phyloP scores from a whole-genome alignment of 2,329 filamentous ascomycete species.

The Kalmusia sp. region DNA sequence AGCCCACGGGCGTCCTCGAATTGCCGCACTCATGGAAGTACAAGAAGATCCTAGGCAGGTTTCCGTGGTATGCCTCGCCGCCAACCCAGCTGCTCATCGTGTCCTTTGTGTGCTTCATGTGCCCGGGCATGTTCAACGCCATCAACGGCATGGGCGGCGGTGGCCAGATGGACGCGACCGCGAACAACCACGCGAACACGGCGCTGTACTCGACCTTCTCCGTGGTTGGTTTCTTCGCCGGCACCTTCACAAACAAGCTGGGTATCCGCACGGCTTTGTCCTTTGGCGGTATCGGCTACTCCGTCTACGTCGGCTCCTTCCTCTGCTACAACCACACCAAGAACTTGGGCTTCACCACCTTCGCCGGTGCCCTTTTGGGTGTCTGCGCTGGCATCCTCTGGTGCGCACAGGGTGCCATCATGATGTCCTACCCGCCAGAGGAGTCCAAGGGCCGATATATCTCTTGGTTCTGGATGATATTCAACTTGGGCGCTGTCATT shows the following conservation, averaged over 20 bases:
- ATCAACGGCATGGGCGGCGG: constrained; percentile 59
- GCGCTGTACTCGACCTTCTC: constrained; percentile 77
- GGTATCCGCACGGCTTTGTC: constrained; percentile 73
- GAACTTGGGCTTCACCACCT: constrained; percentile 75
- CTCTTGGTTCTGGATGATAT: constrained; percentile 92
- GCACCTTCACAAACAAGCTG: constrained; percentile 78
- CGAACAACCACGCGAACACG: constrained; percentile 71
- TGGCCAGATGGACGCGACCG: constrained; percentile 57
- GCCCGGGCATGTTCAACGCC: constrained; percentile 62
- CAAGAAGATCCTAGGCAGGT: constrained; percentile 50
- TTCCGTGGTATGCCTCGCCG: constrained; percentile 60
- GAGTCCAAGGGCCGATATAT: constrained; percentile 86
- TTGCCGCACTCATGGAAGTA: constrained; percentile 58
- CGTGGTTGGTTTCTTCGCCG: constrained; percentile 68
- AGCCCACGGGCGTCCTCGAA: constrained; percentile 37
- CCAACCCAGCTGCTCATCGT: constrained; percentile 57
- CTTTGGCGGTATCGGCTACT: constrained; percentile 79
- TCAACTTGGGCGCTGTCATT: constrained; percentile 90
- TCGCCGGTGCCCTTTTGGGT: constrained; percentile 78
- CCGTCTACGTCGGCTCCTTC: constrained; percentile 75
- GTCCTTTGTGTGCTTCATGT: constrained; percentile 61
- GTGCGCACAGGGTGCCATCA: constrained; percentile 83
- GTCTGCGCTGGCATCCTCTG: constrained; percentile 81
- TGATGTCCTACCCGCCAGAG: constrained; percentile 89
- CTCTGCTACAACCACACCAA: constrained; percentile 72